Base-by-base conservation (phyloP, 495 filamentous ascomycete species). In the Cryomyces antarcticus region DNA sequence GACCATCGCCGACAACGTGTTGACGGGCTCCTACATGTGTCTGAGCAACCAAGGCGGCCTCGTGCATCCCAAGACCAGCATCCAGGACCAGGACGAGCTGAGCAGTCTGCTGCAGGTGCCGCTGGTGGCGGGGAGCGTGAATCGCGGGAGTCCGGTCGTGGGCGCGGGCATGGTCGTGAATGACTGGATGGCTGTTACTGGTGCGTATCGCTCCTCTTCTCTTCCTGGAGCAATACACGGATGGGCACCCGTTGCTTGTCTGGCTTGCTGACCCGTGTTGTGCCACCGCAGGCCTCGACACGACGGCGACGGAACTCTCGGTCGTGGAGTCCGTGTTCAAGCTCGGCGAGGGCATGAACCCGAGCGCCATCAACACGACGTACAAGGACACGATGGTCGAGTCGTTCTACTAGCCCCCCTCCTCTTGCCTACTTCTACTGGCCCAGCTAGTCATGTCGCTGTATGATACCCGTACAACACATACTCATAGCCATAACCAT, bases 161-260 rank as follows among this genome's bases (percentile, higher is more conserved):
- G 89, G 89, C 27, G 89, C 89, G 7, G 89, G 89, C 27, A 93
- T 96, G 83, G 89, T 97, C 7, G 89, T 97, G 44, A 97, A 97
- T 57, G 89, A 97, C 66, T 96, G 89, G 89, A 72, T 96, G 62
- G 92, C 89, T 6, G 82, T 97, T n/a, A 92, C 86, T 3, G 17
- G 17, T 24, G 17, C 17, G 17, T 24, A 24, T 24, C 2, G 17
- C 17, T 24, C 56, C 54, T 58, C 38, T 9, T 54, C 46, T 37
- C 17, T 27, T 7, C 7, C 28, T 49, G n/a, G 29, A 13, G 6
- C 29, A 10, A 17, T 41, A 12, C 38, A 5, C 7, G 11, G 6
- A 5, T 30, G 28, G 13, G 1, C 33, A 12, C 4, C 28, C 10
- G 7, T 33, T 24, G 1, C 3, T 4, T 35, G 4, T 47, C 17